A percentile compares a stretch with the other conserved stretches of the same genome.
phyloP scores from a whole-genome alignment of 495 filamentous ascomycete genomes.

The Penicillium argentinense region DNA sequence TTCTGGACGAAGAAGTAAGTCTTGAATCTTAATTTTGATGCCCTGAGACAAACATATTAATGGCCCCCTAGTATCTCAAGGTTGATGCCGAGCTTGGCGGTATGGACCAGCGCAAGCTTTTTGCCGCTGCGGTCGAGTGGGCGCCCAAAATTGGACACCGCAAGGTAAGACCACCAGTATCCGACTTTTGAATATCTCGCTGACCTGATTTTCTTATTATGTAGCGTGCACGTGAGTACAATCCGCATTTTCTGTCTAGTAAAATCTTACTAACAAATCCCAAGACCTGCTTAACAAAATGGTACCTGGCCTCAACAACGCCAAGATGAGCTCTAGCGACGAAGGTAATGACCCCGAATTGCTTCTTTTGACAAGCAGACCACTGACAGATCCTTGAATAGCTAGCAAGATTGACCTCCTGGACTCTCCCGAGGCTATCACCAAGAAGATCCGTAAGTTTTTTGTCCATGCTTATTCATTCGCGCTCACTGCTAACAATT shows the following conservation, averaged over 20 bases:
- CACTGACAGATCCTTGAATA: constrained; percentile 19
- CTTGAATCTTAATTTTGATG: not conserved
- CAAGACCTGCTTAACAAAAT: constrained; percentile 69
- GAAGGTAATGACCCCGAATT: constrained; percentile 22
- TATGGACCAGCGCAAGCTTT: constrained; percentile 76
- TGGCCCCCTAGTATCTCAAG: constrained; percentile 61
- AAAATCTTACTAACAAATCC: not conserved
- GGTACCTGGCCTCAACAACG: constrained; percentile 80
- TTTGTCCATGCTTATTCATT: too few relatives aligned
- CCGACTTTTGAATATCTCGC: too few relatives aligned
- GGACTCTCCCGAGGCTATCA: constrained; percentile 67
- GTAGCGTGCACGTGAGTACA: constrained; percentile 66
- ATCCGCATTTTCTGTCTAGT: not conserved
- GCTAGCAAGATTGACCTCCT: constrained; percentile 81
- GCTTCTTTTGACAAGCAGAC: not conserved
- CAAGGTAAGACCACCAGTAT: constrained; percentile 43
- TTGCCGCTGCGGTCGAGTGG: constrained; percentile 68
- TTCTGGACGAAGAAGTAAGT: constrained; percentile 71
- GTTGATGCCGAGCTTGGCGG: constrained; percentile 75
- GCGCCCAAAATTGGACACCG: constrained; percentile 46
- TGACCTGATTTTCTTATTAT: not conserved
- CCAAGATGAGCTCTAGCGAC: constrained; percentile 72
- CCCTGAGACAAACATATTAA: not conserved
- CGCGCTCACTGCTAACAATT: too few relatives aligned
- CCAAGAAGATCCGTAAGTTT: constrained; percentile 34